Base-by-base conservation (phyloP, 345 rosid genomes). In the Gossypium stocksii region DNA sequence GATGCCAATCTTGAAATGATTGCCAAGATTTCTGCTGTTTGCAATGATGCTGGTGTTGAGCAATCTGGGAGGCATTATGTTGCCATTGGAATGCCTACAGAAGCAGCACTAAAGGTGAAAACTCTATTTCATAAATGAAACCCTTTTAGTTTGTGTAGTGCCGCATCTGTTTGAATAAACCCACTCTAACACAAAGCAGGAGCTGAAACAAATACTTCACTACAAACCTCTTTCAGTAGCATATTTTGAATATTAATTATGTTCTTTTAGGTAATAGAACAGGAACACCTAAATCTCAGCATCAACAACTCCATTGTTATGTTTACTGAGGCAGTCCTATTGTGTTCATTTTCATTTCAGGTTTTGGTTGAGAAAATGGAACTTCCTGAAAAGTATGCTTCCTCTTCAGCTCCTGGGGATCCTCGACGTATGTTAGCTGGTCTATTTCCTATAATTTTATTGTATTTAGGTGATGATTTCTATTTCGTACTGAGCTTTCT, bases 301-400 rank as follows among this genome's bases (percentile, higher is more conserved):
- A 66, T 44, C n/a, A 70, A 53, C 44, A 56, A 25, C 59, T 70
- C 6, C 29, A 70, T 67, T 41, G 9, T 53, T 58, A 5, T 34
- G 41, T 34, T 34, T 3, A 15, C 71, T n/a, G 41, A 44, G 64
- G 14, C 23, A 52, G 25, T 75, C 48, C 11, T 48, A 14, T 23
- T 15, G 3, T 9, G 14, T 46, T 81, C 20, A 60, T 20, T 25
- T 46, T 62, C 43, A 9, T 82, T 22, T 23, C 86, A 95, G 99
- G 98, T 91, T 79, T 76, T 94, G 79, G 98, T 92, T 76, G 98
- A 94, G 84, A 94, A 94, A 84, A 94, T 94, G 97, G 98, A 96
- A 74, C 80, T 87, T 80, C 90, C 98, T 1, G 88, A 84, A 72
- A 88, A 82, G 79, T 70, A 81, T 46, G 82, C 61, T 53, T 79